These are phyloP conservation scores for Fusarium sarcochroum DNA, from an alignment of 2,329 filamentous ascomycete genomes.

Conservation along the genomic window DNA sequence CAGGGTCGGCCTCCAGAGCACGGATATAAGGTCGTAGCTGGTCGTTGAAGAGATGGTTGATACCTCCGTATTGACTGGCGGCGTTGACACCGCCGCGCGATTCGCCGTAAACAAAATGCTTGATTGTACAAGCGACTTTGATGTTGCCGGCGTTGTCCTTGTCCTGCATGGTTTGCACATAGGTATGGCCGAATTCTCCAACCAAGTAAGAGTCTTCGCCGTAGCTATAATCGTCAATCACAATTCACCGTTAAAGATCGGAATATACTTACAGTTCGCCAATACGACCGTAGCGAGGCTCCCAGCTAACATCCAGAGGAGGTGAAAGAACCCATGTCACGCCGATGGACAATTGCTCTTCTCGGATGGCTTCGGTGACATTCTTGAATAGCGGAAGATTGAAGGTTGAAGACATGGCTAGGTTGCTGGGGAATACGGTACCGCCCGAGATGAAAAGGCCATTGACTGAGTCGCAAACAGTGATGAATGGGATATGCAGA, in stretches of 20 bases:
- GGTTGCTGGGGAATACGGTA: constrained; percentile 51
- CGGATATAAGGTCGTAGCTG: constrained; percentile 50
- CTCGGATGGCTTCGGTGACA: constrained; percentile 47
- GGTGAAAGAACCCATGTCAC: constrained; percentile 54
- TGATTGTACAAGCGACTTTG: constrained; percentile 55
- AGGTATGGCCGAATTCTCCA: constrained; percentile 51
- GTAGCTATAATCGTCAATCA: constrained; percentile 47
- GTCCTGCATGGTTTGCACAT: constrained; percentile 55
- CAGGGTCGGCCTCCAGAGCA: constrained; percentile 48
- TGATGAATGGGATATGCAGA: constrained; percentile 40
- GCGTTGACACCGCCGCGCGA: constrained; percentile 52
- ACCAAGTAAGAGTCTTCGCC: constrained; percentile 53
- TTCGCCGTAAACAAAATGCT: constrained; percentile 55
- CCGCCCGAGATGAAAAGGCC: constrained; percentile 50
- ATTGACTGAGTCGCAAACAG: constrained; percentile 47
- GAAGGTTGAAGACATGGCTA: constrained; percentile 50
- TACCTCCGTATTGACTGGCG: constrained; percentile 51
- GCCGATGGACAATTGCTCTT: constrained; percentile 52
- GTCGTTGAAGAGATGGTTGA: constrained; percentile 55
- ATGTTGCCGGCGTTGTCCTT: constrained; percentile 51
- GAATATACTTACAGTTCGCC: constrained; percentile 37
- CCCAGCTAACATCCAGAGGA: constrained; percentile 52
- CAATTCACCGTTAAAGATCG: neutral
- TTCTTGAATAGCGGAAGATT: constrained; percentile 51
- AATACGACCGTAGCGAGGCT: constrained; percentile 48